Evolutionary conservation across 2,329 filamentous ascomycete genomes (phyloP).

Genomic region (Seiridium unicorne): DNA sequence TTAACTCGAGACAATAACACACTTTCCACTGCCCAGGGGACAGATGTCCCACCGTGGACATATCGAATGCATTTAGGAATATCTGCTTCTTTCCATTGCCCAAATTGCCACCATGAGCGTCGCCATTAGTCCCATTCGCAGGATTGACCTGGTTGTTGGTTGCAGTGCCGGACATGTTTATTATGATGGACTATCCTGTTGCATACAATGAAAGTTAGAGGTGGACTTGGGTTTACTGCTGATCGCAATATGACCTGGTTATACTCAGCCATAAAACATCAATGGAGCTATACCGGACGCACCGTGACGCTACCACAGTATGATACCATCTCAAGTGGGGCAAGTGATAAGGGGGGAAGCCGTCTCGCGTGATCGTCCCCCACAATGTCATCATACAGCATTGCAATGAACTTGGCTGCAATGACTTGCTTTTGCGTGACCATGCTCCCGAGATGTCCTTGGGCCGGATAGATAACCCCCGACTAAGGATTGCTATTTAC

Average conservation of each 20-base stretch:
- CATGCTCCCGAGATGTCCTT: too few relatives aligned
- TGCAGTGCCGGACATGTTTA: not conserved
- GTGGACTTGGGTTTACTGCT: too few relatives aligned
- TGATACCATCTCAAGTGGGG: not conserved
- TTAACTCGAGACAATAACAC: slow-evolving; percentile 7
- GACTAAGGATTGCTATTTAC: too few relatives aligned
- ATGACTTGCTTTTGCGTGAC: not conserved
- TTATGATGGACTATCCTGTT: too few relatives aligned
- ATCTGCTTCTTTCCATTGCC: slow-evolving; percentile 48
- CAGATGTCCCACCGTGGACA: slow-evolving; percentile 63
- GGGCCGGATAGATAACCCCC: too few relatives aligned
- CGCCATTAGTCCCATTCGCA: not conserved
- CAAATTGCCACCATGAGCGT: not conserved
- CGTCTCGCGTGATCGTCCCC: slow-evolving; percentile 6
- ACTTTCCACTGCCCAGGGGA: slow-evolving; percentile 68
- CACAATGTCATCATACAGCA: not conserved
- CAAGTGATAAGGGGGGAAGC: not conserved
- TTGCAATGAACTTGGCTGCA: not conserved
- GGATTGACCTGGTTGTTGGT: not conserved
- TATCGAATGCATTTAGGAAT: slow-evolving; percentile 64
- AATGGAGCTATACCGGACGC: not conserved
- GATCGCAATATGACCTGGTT: not conserved
- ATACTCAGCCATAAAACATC: not conserved
- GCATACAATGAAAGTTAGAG: too few relatives aligned
- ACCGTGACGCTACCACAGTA: not conserved